A percentile compares a stretch with the other conserved stretches of the same genome.
Conservation (phyloP, 2,329 filamentous ascomycete genomes). For the Cercospora beticola region DNA sequence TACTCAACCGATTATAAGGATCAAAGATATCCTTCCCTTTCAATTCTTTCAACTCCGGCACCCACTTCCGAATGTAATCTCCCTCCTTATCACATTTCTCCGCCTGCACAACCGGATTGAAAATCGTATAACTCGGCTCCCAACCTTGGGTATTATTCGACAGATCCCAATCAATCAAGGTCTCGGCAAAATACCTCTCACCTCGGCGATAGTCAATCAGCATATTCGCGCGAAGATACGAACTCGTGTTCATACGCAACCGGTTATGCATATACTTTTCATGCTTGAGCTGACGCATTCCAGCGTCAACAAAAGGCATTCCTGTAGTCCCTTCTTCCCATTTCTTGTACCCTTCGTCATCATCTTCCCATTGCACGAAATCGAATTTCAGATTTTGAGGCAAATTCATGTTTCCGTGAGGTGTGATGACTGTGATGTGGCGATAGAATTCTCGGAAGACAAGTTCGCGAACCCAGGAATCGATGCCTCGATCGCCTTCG, state of each 20-base stretch:
- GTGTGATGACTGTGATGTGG: slow-evolving; percentile 48
- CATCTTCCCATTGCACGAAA: slow-evolving; percentile 53
- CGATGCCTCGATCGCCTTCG: slow-evolving; percentile 38
- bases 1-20: slow-evolving; percentile 46
- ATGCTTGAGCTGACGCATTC: slow-evolving; percentile 51
- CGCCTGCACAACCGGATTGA: slow-evolving; percentile 71
- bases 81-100: slow-evolving; percentile 78
- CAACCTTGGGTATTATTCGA: slow-evolving; percentile 54
- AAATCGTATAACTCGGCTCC: slow-evolving; percentile 53
- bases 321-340: slow-evolving; percentile 51
- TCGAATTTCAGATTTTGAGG: slow-evolving; percentile 55
- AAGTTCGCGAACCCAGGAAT: slow-evolving; percentile 53
- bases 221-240: slow-evolving; percentile 51
- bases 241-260: slow-evolving; percentile 51
- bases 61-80: slow-evolving; percentile 78
- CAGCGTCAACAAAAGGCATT: slow-evolving; percentile 53
- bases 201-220: slow-evolving; percentile 52
- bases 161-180: slow-evolving; percentile 51
- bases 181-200: slow-evolving; percentile 54
- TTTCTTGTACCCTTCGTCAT: slow-evolving; percentile 51
- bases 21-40: slow-evolving; percentile 52
- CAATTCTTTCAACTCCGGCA: slow-evolving; percentile 66
- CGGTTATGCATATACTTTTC: slow-evolving; percentile 56
- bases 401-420: slow-evolving; percentile 52
- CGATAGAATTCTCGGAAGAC: slow-evolving; percentile 54